Evolutionary conservation across 371 early-diverging fungal species (phyloP).

Genomic region (Circinella umbellata): DNA sequence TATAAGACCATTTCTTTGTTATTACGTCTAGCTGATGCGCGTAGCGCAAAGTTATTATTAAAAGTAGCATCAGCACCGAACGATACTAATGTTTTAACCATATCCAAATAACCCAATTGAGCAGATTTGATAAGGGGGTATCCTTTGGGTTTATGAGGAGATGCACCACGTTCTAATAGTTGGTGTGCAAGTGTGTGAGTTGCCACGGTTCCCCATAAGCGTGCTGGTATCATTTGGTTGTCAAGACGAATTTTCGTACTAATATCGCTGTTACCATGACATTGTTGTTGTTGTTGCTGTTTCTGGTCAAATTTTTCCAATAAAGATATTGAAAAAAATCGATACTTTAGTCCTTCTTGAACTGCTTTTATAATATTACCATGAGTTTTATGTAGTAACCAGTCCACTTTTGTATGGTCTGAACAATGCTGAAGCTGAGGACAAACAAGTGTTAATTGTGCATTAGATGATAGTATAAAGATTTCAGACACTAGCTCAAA

Average conservation of each 20-base stretch:
- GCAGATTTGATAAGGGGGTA: slow-evolving; percentile 60
- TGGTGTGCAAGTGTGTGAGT: slow-evolving; percentile 23
- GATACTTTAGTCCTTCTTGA: slow-evolving; percentile 32
- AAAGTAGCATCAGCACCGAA: slow-evolving; percentile 52
- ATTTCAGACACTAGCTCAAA: slow-evolving; percentile 45
- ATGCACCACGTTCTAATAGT: slow-evolving; percentile 46
- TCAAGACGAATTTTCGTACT: slow-evolving; percentile 18
- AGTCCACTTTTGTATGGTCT: slow-evolving; percentile 31
- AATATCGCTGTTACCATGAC: not conserved
- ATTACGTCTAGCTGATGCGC: slow-evolving; percentile 46
- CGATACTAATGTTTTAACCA: slow-evolving; percentile 44
- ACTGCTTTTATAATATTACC: slow-evolving; percentile 26
- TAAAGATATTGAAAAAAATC: slow-evolving; percentile 34
- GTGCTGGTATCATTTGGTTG: slow-evolving; percentile 40
- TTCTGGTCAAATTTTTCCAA: slow-evolving; percentile 31
- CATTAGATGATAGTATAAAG: slow-evolving; percentile 45
- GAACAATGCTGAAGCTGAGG: slow-evolving; percentile 29
- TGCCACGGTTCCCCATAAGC: slow-evolving; percentile 27
- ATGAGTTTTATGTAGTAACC: slow-evolving; percentile 33
- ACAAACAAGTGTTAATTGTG: slow-evolving; percentile 33
- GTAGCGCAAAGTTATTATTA: slow-evolving; percentile 51
- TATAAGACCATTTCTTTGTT: slow-evolving; percentile 47
- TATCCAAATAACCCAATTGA: slow-evolving; percentile 43
- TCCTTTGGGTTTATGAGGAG: slow-evolving; percentile 51
- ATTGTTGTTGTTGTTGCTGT: no score